These are phyloP conservation scores for Fomitiporia mediterranea DNA, from an alignment of 1,284 basidiomycete genomes.

Conservation along the genomic window DNA sequence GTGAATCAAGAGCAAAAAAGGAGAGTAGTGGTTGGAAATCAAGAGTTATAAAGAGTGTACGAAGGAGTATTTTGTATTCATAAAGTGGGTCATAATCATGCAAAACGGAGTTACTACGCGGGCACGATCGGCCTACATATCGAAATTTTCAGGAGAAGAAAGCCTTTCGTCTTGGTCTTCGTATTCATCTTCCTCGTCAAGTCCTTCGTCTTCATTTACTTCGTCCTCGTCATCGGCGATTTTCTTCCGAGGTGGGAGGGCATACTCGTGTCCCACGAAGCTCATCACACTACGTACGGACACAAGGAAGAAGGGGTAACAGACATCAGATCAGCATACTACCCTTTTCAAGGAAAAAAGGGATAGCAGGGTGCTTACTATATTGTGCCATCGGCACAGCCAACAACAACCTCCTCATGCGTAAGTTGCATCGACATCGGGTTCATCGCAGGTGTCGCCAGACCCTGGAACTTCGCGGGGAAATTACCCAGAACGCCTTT, in stretches of 20 bases:
- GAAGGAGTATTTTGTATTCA: no score
- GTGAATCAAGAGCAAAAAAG: no score
- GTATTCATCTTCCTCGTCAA: not conserved
- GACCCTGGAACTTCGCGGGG: constrained; percentile 62
- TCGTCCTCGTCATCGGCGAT: not conserved
- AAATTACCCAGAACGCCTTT: constrained; percentile 57
- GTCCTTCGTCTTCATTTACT: not conserved
- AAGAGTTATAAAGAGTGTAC: no score
- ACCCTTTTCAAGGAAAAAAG: constrained; percentile 12
- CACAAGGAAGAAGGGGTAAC: constrained; percentile 10
- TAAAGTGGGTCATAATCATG: no score
- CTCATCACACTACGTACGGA: constrained; percentile 56
- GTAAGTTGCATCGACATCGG: constrained; percentile 86
- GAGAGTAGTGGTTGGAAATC: no score
- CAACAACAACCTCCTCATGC: constrained; percentile 81
- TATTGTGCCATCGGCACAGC: constrained; percentile 83
- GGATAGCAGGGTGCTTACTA: constrained; percentile 51
- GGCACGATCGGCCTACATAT: no score
- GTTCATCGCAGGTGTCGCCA: constrained; percentile 80
- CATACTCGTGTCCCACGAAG: constrained; percentile 66
- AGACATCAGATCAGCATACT: not conserved
- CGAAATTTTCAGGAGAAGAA: no score
- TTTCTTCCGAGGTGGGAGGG: constrained; percentile 19
- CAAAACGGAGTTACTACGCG: no score
- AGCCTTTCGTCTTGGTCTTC: not conserved